Evolutionary conservation across 345 rosid genomes (phyloP).

Genomic region (Barbarea vulgaris): DNA sequence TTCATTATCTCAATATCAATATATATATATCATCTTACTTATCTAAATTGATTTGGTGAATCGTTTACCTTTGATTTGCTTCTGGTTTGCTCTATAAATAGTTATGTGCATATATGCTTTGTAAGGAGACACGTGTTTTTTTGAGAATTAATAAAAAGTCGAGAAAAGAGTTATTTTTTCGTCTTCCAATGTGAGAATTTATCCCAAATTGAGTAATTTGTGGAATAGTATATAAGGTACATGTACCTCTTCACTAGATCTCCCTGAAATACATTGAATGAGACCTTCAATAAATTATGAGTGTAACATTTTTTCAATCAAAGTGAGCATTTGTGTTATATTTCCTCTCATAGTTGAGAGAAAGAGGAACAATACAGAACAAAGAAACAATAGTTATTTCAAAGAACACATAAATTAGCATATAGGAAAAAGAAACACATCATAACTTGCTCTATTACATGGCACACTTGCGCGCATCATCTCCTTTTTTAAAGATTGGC

Average conservation of each 20-base stretch:
- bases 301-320: background rate
- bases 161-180: background rate
- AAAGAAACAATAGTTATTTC: conserved; percentile 17
- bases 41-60: background rate
- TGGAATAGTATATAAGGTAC: no score
- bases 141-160: background rate
- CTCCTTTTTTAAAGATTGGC: conserved; percentile 45
- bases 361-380: conserved; percentile 1
- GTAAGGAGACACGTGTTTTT: background rate
- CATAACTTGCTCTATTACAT: background rate
- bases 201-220: no score
- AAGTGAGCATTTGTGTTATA: background rate
- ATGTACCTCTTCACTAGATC: no score
- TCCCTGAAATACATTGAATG: background rate
- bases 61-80: background rate
- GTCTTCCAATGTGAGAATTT: no score
- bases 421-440: background rate
- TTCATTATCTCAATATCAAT: background rate
- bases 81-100: background rate
- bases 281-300: background rate
- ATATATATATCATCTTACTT: background rate
- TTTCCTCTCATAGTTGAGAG: background rate
- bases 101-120: background rate
- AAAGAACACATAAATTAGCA: conserved; percentile 8
- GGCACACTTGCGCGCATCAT: background rate